Percentiles rank a stretch among this genome's conserved stretches.
phyloP scores from a whole-genome alignment of 1,284 basidiomycete species.

The Tetrapyrgos nigripes region DNA sequence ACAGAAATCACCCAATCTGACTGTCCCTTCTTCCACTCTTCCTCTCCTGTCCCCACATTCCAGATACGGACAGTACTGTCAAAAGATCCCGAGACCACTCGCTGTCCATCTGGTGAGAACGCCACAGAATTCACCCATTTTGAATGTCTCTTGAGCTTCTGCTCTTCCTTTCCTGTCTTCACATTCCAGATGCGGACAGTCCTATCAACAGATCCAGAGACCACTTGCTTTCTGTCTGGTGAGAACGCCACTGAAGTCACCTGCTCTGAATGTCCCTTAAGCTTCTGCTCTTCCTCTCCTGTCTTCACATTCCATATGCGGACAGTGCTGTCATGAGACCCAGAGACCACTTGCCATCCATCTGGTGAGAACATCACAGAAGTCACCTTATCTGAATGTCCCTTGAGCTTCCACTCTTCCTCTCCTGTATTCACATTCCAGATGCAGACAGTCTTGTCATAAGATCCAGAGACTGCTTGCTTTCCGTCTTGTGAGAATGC shows the following conservation, averaged over 20 bases:
- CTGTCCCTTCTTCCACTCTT: constrained; percentile 6
- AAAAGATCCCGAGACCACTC: no score
- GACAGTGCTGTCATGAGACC: neutral
- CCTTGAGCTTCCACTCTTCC: neutral
- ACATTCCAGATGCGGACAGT: neutral
- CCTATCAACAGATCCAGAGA: neutral
- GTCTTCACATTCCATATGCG: neutral
- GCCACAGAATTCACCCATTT: neutral
- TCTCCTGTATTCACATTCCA: neutral
- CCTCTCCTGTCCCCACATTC: neutral
- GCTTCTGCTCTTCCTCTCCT: neutral
- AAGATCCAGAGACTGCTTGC: neutral
- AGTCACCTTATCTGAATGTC: neutral
- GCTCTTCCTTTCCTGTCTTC: no score
- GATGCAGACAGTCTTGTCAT: neutral
- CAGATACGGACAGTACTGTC: neutral
- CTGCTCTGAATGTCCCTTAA: neutral
- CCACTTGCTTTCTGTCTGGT: neutral
- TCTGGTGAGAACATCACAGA: neutral
- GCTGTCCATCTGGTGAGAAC: no score
- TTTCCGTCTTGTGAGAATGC: neutral
- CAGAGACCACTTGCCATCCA: neutral
- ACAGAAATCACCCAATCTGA: constrained; percentile 13
- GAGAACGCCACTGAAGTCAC: neutral
- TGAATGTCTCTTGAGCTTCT: no score